Evolutionary conservation across 495 filamentous ascomycete genomes (phyloP).

Genomic region (Xylaria intraflava): DNA sequence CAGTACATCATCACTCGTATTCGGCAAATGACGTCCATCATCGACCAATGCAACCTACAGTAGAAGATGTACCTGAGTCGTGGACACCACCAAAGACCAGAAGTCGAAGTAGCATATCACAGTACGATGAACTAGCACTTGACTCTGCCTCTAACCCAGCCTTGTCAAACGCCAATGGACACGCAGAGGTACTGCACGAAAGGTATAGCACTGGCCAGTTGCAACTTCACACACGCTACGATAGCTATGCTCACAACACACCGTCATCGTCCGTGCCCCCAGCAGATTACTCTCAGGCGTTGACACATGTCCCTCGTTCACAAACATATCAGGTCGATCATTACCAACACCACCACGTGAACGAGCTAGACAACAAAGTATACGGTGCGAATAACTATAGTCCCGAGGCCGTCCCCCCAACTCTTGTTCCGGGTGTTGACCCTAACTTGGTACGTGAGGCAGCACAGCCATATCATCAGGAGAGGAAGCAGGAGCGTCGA

Average conservation of each 20-base stretch:
- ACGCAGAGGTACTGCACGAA: conserved; percentile 32
- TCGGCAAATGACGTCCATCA: conserved; percentile 34
- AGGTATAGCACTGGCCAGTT: conserved; percentile 21
- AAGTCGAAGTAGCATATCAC: conserved; percentile 40
- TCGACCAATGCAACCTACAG: conserved; percentile 58
- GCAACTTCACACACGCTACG: conserved; percentile 19
- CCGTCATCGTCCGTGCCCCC: conserved; percentile 16
- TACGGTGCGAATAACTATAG: conserved; percentile 27
- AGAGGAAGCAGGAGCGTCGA: conserved; percentile 36
- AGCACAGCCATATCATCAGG: conserved; percentile 44
- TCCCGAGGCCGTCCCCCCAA: conserved; percentile 52
- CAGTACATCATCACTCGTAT: conserved; percentile 45
- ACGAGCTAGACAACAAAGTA: conserved; percentile 27
- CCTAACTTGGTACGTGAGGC: conserved; percentile 51
- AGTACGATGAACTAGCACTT: conserved; percentile 31
- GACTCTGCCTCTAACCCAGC: conserved; percentile 39
- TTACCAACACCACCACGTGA: conserved; percentile 21
- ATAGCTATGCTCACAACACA: conserved; percentile 12
- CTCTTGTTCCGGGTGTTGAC: conserved; percentile 65
- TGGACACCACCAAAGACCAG: conserved; percentile 35
- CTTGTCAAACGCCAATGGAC: conserved; percentile 39
- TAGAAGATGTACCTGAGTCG: conserved; percentile 58
- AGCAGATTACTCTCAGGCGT: conserved; percentile 25
- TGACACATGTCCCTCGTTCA: conserved; percentile 20
- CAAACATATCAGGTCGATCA: conserved; percentile 18